Evolutionary conservation across 768 basidiomycete genomes (phyloP).

Genomic region (Collybiopsis luxurians): DNA sequence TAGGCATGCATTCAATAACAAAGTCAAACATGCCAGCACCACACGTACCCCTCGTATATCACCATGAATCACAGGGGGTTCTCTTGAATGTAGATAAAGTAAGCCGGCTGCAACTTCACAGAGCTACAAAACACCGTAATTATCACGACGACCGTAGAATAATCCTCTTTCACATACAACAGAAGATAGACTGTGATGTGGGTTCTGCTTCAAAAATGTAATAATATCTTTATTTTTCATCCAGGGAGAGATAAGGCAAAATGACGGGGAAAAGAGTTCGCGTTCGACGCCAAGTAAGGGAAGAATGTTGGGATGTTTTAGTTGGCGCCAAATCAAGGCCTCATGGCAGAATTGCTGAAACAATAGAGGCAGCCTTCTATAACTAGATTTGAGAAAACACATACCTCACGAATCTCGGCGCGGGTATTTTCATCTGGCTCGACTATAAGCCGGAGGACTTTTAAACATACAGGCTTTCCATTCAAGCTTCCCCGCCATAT

Average conservation of each 20-base stretch:
- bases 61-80: slow-evolving; percentile 26
- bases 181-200: not conserved
- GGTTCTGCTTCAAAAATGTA: not conserved
- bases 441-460: not conserved
- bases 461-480: not conserved
- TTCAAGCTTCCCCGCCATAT: not conserved
- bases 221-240: not conserved
- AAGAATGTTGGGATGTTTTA: slow-evolving; percentile 27
- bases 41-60: no score
- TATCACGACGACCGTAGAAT: not conserved
- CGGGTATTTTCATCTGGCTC: not conserved
- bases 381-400: not conserved
- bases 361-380: not conserved
- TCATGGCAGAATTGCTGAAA: not conserved
- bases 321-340: slow-evolving; percentile 26
- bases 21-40: not conserved
- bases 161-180: not conserved
- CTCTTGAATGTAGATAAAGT: no score
- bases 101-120: not conserved
- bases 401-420: not conserved
- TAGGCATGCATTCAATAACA: not conserved
- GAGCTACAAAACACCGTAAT: not conserved
- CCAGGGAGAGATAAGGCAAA: no score
- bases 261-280: not conserved
- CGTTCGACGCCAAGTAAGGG: slow-evolving; percentile 26